Conservation (phyloP, 129 eudicot species). For the Daucus carota region DNA sequence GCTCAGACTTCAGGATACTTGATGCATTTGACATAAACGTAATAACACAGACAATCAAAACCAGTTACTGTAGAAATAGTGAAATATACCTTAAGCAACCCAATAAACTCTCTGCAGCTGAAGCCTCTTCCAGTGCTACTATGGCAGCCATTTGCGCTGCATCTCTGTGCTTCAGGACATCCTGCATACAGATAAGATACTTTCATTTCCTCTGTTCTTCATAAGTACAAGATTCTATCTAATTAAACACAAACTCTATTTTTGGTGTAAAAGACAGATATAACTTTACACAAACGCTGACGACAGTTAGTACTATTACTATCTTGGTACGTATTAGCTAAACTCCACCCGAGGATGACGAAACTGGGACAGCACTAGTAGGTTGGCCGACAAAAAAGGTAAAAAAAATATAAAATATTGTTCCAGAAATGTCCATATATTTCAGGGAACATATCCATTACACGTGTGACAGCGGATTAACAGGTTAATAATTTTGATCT, state of each 20-base stretch:
- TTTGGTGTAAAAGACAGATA: neutral
- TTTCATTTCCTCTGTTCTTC: neutral
- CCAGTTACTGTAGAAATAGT: neutral
- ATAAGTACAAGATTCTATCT: neutral
- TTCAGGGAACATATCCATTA: neutral
- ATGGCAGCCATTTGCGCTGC: conserved; percentile 87
- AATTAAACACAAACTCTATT: neutral
- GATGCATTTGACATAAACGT: neutral
- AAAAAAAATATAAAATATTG: neutral
- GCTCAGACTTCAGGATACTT: neutral
- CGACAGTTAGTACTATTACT: neutral
- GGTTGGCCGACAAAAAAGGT: neutral
- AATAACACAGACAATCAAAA: neutral
- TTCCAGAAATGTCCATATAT: neutral
- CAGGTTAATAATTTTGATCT: neutral
- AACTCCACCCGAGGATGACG: neutral
- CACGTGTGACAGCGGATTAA: neutral
- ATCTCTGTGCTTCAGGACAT: conserved; percentile 76
- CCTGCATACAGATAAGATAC: conserved; percentile 30
- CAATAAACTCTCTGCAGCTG: conserved; percentile 77
- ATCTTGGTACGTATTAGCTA: neutral
- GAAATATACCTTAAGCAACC: conserved; percentile 64
- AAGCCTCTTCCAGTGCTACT: conserved; percentile 87
- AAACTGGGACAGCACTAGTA: neutral
- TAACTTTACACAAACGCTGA: neutral